Evolutionary conservation across 148 eudicot genomes (phyloP).

Genomic region (Chenopodium formosanum): DNA sequence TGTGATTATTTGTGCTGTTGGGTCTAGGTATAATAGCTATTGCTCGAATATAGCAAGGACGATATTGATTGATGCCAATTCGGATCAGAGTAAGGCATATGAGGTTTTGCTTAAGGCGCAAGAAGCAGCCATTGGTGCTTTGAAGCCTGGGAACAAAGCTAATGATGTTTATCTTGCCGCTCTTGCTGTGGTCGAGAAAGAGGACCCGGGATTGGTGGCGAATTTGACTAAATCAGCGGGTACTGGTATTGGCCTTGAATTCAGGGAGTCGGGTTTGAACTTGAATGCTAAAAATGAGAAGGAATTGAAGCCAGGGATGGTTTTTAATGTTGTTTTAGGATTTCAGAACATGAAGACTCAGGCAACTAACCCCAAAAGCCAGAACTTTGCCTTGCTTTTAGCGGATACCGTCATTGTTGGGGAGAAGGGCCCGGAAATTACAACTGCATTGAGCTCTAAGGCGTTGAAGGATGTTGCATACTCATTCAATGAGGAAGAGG

Average conservation of each 20-base stretch:
- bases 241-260: slow-evolving; percentile 90
- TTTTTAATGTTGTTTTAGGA: slow-evolving; percentile 76
- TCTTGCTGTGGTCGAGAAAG: slow-evolving; percentile 61
- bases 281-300: slow-evolving; percentile 73
- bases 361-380: slow-evolving; percentile 57
- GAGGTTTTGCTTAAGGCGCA: slow-evolving; percentile 78
- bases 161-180: slow-evolving; percentile 68
- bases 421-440: slow-evolving; percentile 49
- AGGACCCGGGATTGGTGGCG: slow-evolving; percentile 69
- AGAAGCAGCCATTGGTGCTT: slow-evolving; percentile 76
- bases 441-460: slow-evolving; percentile 59
- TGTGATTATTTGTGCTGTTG: slow-evolving; percentile 79
- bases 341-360: slow-evolving; percentile 72
- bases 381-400: slow-evolving; percentile 64
- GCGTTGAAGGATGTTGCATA: slow-evolving; percentile 79
- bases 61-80: slow-evolving; percentile 66
- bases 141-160: slow-evolving; percentile 63
- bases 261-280: slow-evolving; percentile 74
- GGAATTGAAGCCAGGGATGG: slow-evolving; percentile 71
- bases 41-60: slow-evolving; percentile 87
- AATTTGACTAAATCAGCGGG: slow-evolving; percentile 86
- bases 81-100: slow-evolving; percentile 74
- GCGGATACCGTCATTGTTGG: slow-evolving; percentile 76
- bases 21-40: slow-evolving; percentile 79
- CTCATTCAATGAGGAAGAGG: slow-evolving; percentile 79